Evolutionary conservation across 306 rosid genomes (phyloP), one percentile per base, ranked within the genome.

Genomic region (Sindora glabra): DNA sequence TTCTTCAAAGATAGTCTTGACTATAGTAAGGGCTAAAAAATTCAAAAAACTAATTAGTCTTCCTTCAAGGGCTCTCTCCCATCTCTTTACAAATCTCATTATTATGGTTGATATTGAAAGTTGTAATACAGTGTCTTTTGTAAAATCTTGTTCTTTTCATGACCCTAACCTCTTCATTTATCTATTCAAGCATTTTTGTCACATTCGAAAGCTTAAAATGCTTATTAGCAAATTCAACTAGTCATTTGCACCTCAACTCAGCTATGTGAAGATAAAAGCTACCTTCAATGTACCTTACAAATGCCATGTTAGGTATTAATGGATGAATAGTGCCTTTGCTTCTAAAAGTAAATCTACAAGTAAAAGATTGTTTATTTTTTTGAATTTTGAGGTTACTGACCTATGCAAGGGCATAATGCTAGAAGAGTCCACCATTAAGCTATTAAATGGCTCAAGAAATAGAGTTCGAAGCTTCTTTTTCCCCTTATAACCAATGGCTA

Each of bases 41-140:
- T 75, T 85, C 86, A 44, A 59, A 72, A 37, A 77, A 27, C 89
- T 78, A 77, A 33, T 52, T 77, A 16, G 24, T 77, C 64, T 82
- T 85, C 82, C 94, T 74, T 82, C 80, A 74, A 18, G 80, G 65
- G 6, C 33, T 56, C 75, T 58, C 65, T 0, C 76, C 79, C 82
- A 85, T 81, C 41, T 86, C 89, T 40, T 67, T 65, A 40, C 82
- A 86, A 0, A 86, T 86, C 32, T 66, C 80, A 39, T 86, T 89
- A 11, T 69, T 79, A 64, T 82, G 89, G 55, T 85, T 77, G 58
- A 85, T 85, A 30, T 89, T 85, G 63, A 75, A 82, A 10, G 89
- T 85, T 16, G 94, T 82, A 75, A 82, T 86, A 69, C 82, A 86
- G 32, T 74, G 84, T 46, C 81, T 70, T 68, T 74, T 74, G 52